Evolutionary conservation across 2,329 filamentous ascomycete species (phyloP).

Genomic region (Sporothrix pallida): DNA sequence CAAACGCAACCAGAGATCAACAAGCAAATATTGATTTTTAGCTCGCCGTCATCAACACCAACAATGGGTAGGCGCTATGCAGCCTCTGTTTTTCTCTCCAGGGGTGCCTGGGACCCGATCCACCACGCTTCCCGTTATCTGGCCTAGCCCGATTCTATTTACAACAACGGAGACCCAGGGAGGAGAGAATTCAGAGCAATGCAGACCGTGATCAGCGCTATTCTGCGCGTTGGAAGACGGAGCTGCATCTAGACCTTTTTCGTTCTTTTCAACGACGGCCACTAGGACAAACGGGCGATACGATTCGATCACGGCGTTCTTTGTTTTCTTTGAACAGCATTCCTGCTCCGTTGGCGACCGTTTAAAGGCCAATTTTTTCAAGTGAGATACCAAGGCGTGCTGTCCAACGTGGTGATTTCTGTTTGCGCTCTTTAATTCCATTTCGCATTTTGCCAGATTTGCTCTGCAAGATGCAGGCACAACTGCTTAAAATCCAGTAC

Average conservation of each 20-base stretch:
- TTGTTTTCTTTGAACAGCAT: not conserved
- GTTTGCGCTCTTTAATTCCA: not conserved
- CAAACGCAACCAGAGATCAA: not conserved
- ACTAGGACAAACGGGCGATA: not conserved
- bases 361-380: not conserved
- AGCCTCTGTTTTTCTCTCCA: not conserved
- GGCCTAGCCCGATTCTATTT: constrained; percentile 26
- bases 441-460: too few relatives aligned
- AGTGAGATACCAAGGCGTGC: too few relatives aligned
- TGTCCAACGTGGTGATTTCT: not conserved
- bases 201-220: not conserved
- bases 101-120: not conserved
- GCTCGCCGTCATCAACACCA: not conserved
- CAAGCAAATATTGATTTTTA: constrained; percentile 3
- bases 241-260: constrained; percentile 1
- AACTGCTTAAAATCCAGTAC: not conserved
- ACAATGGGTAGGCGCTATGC: not conserved
- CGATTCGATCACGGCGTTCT: constrained; percentile 5
- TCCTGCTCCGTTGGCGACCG: not conserved
- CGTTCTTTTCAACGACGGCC: not conserved
- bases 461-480: too few relatives aligned
- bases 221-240: constrained; percentile 3
- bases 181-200: not conserved
- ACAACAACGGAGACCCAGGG: not conserved
- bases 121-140: constrained; percentile 9